Percentiles rank a stretch among this genome's conserved stretches.
These are phyloP conservation scores for Xylariomycetidae sp. DNA, from an alignment of 2,329 filamentous ascomycete species.

Conservation along the genomic window DNA sequence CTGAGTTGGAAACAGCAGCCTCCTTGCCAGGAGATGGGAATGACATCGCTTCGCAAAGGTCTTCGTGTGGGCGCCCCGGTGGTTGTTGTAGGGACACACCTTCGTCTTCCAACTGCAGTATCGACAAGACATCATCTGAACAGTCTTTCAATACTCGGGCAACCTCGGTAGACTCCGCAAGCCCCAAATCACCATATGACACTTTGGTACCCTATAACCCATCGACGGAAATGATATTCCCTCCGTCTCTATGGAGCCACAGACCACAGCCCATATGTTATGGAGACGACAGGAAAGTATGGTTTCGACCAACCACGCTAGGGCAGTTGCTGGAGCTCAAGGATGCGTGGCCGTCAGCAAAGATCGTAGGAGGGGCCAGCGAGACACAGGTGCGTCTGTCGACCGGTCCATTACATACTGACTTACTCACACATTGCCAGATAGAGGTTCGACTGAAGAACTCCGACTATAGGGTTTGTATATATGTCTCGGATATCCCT, in stretches of 20 bases:
- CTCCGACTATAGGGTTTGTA: conserved; percentile 77
- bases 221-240: conserved; percentile 90
- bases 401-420: background rate
- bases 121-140: conserved; percentile 46
- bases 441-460: conserved; percentile 98
- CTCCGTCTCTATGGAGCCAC: conserved; percentile 73
- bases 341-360: conserved; percentile 72
- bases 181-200: conserved; percentile 58
- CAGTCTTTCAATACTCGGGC: conserved; percentile 62
- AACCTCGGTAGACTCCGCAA: conserved; percentile 39
- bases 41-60: conserved; percentile 3
- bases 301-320: conserved; percentile 82
- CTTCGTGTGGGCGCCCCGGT: conserved; percentile 28
- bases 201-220: conserved; percentile 82
- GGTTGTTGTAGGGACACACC: conserved; percentile 33
- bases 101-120: conserved; percentile 59
- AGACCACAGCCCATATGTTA: conserved; percentile 74
- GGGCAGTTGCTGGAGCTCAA: conserved; percentile 88
- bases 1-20: conserved; percentile 3
- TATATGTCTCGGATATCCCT: conserved; percentile 85
- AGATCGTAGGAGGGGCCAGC: conserved; percentile 88
- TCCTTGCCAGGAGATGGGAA: conserved; percentile 1
- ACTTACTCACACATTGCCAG: conserved; percentile 52
- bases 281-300: conserved; percentile 86
- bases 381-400: conserved; percentile 41